Evolutionary conservation across 257 asterid species (phyloP).

Genomic region (Solanum phureja): DNA sequence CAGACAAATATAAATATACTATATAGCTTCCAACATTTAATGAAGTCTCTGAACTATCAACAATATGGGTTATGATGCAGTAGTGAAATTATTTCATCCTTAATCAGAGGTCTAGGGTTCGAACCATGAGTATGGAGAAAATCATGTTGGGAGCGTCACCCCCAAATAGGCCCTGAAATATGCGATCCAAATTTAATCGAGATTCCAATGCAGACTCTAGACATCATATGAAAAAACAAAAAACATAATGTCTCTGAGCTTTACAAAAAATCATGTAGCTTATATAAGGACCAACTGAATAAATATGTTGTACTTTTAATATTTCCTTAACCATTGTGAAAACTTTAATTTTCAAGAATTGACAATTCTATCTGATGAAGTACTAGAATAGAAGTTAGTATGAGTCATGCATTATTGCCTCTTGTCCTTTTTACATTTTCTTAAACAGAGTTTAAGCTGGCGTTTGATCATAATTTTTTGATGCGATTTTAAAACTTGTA

Average conservation of each 20-base stretch:
- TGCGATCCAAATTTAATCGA: too few relatives aligned
- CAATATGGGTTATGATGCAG: too few relatives aligned
- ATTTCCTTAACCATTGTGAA: background rate
- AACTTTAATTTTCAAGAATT: background rate
- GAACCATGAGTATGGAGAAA: too few relatives aligned
- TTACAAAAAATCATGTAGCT: background rate
- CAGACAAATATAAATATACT: background rate
- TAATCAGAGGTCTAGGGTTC: too few relatives aligned
- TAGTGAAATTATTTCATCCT: too few relatives aligned
- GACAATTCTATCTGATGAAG: background rate
- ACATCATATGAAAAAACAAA: accelerated
- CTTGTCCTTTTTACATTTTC: background rate
- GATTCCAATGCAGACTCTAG: too few relatives aligned
- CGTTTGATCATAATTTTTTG: background rate
- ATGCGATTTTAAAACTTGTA: background rate
- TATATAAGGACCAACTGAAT: background rate
- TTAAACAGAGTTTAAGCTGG: background rate
- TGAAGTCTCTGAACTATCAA: background rate
- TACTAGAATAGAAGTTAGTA: background rate
- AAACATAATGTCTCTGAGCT: background rate
- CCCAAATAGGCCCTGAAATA: too few relatives aligned
- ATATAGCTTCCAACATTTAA: background rate
- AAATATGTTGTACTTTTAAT: background rate
- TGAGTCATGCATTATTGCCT: background rate
- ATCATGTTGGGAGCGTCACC: too few relatives aligned